Evolutionary conservation across 768 basidiomycete genomes (phyloP), one percentile per base, ranked within the genome.

Genomic region (Cystofilobasidium ferigula): DNA sequence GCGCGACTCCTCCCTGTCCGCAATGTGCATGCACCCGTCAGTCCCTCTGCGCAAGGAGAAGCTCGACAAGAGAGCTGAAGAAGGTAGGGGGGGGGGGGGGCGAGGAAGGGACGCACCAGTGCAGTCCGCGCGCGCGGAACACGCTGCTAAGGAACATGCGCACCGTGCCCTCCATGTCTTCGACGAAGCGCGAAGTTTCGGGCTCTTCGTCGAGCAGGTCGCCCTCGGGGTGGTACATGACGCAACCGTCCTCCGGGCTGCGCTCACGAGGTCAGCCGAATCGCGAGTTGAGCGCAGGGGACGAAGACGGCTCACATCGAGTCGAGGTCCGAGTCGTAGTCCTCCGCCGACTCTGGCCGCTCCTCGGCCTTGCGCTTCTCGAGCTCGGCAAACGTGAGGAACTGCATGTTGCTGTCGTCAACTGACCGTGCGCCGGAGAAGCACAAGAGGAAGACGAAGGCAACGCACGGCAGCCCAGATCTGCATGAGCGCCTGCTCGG

Each of bases 211-310:
- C 42, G 24, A 32, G 22, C 34, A 59, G 42, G 24, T 57, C 63
- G 10, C 45, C 56, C 35, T 64, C 63, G 18, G 63, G 63, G 38
- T 64, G 57, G 56, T 20, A 64, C 57, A 58, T 59, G 63, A 64
- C n/a, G 20, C 43, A 42, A 32, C 47, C 20, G 13, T 64, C 56
- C 42, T 64, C 63, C 2, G 56, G 45, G 34, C 26, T 22, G 9
- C 2, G 18, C 38, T 22, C 7, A 0, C n/a, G 7, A 40, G 10
- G 22, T 1, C 30, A 35, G 5, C 22, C 47, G 26, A 26, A n/a
- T 5, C 3, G 42, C 40, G 22, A 45, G 20, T 24, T 18, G 57
- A 26, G 24, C 26, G 34, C n/a, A 3, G 14, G 59, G 28, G 59
- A 16, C 9, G 28, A 26, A 22, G n/a, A 13, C n/a, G 35, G 56